These are phyloP conservation scores for Westerdykella aurantiaca DNA, from an alignment of 2,329 filamentous ascomycete species.

Conservation along the genomic window DNA sequence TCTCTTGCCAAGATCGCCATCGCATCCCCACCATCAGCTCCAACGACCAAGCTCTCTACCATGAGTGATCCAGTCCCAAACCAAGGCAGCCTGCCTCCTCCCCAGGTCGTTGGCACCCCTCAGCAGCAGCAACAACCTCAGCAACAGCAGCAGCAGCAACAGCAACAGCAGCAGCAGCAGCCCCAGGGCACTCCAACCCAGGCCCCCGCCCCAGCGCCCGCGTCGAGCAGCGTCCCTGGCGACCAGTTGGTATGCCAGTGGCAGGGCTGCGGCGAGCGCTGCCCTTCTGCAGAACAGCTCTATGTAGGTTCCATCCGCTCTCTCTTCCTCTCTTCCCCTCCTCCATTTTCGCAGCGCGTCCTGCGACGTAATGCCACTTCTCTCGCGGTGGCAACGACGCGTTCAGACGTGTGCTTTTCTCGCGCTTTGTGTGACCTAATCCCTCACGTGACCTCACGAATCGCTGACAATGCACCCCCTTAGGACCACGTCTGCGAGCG, in stretches of 20 bases:
- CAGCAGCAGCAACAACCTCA: neutral
- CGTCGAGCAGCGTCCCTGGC: slow-evolving; percentile 24
- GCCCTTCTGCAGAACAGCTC: slow-evolving; percentile 53
- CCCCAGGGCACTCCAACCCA: slow-evolving; percentile 30
- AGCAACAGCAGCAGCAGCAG: slow-evolving; percentile 25
- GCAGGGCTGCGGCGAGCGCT: slow-evolving; percentile 57
- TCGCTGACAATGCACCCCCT: neutral
- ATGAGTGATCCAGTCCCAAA: slow-evolving; percentile 9
- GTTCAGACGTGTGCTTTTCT: neutral
- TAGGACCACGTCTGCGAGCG: slow-evolving; percentile 98
- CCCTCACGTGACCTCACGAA: slow-evolving; percentile 7
- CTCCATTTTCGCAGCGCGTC: neutral
- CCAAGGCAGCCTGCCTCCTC: slow-evolving; percentile 4
- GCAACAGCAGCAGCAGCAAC: slow-evolving; percentile 17
- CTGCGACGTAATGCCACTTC: neutral
- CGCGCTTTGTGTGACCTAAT: neutral
- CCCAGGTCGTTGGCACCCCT: neutral
- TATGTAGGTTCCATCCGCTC: slow-evolving; percentile 47
- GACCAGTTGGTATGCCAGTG: slow-evolving; percentile 55
- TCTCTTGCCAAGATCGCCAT: slow-evolving; percentile 7
- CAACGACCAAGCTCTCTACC: slow-evolving; percentile 1
- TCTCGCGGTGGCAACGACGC: neutral
- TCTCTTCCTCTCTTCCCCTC: too few relatives aligned
- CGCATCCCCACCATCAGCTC: neutral
- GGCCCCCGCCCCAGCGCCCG: slow-evolving; percentile 28